Base-by-base conservation (phyloP, 1,284 basidiomycete genomes). In the Leccinum colubrinum region DNA sequence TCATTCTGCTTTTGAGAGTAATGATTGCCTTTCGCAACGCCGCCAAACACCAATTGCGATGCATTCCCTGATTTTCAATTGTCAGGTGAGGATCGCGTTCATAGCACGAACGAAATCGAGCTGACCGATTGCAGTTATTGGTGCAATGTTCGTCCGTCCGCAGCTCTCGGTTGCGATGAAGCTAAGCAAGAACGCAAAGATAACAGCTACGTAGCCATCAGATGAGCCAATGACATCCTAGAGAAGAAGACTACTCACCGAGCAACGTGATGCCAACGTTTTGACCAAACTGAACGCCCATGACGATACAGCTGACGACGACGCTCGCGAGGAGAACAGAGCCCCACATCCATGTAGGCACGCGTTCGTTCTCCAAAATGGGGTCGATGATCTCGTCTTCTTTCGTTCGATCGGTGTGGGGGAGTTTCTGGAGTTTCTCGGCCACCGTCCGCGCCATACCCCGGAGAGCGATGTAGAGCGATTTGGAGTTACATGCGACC, bases 261-360 rank as follows among this genome's bases (percentile, higher is more conserved):
- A 86, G 79, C 65, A 86, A 76, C 15, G 80, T 82, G 60, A 84
- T 80, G 27, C 83, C 83, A 63, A 86, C 84, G 68, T 85, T 86
- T 79, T 86, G 79, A 63, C 78, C 68, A 77, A 84, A 86, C 60
- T 80, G 75, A 20, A 81, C 84, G 4, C 83, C 80, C 55, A 85
- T 79, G 61, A 88, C 83, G 15, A 84, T 77, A 67, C 80, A 80
- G 55, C 78, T 85, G 72, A 86, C 77, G 68, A 87, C 68, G 43
- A 81, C 81, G 62, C 81, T 82, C 48, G 78, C 59, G 54, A 79
- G 25, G 3, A 88, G 74, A 48, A 86, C 86, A 35, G 68, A 70
- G 2, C 75, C 76, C 86, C 86, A 89, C 78, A 84, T 83, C 64
- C 75, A 77, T 6, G 74, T 70, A 6, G 86, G 86, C n/a, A 87